Evolutionary conservation across 257 asterid species (phyloP).

Genomic region (Solanum lycopersicoides): DNA sequence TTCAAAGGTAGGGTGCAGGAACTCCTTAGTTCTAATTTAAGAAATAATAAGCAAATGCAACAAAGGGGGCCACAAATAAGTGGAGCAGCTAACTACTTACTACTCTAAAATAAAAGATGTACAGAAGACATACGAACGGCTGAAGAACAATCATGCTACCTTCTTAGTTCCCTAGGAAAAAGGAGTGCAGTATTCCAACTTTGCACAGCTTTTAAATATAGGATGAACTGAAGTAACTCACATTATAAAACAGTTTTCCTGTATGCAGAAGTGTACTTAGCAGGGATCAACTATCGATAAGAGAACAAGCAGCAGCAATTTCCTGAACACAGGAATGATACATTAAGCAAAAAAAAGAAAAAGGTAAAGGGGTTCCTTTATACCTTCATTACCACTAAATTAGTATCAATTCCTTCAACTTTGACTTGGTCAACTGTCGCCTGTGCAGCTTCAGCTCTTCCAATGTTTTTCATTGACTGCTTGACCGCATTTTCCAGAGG

Average conservation of each 20-base stretch:
- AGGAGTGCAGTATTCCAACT: not conserved
- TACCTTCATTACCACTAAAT: slow-evolving; percentile 85
- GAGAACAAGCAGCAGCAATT: slow-evolving; percentile 4
- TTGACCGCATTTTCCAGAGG: slow-evolving; percentile 70
- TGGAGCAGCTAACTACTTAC: not conserved
- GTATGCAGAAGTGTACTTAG: not conserved
- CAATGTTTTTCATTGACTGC: slow-evolving; percentile 66
- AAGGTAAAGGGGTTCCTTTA: not conserved
- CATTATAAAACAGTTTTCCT: not conserved
- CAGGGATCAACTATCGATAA: not conserved
- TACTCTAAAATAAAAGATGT: not conserved
- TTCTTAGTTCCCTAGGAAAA: not conserved
- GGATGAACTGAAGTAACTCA: not conserved
- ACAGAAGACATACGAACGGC: not conserved
- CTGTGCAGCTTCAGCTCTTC: slow-evolving; percentile 89
- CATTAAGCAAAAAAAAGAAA: not conserved
- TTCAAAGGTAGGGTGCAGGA: not conserved
- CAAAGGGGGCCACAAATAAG: not conserved
- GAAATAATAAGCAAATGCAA: not conserved
- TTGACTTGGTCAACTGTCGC: slow-evolving; percentile 88
- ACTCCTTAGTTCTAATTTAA: not conserved
- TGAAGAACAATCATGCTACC: not conserved
- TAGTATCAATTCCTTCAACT: slow-evolving; percentile 89
- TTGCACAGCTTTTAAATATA: not conserved
- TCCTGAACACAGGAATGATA: not conserved